Percentiles rank a stretch among this genome's conserved stretches.
Evolutionary conservation across 106 monocot species (phyloP).

Genomic region (Allium fistulosum): DNA sequence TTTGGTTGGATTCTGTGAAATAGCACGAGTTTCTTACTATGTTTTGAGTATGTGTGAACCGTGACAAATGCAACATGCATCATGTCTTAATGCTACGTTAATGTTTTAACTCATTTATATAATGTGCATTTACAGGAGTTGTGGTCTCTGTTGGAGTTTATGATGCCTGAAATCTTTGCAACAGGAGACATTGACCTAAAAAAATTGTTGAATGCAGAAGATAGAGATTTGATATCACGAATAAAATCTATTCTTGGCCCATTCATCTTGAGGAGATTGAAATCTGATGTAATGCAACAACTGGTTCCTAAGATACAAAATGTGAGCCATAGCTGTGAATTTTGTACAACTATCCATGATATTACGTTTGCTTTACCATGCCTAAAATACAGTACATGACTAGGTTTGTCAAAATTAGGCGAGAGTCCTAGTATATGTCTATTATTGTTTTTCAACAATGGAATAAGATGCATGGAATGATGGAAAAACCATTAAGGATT

Average conservation of each 20-base stretch:
- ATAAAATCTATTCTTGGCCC: constrained; percentile 98
- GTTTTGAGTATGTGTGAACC: too few species aligned
- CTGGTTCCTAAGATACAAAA: constrained; percentile 88
- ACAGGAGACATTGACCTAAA: constrained; percentile 84
- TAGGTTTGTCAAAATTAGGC: too few species aligned
- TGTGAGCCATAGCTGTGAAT: constrained; percentile 21
- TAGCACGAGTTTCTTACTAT: too few species aligned
- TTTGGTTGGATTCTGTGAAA: too few species aligned
- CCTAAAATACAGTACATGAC: too few species aligned
- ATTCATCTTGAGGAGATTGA: constrained; percentile 93
- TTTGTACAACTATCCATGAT: not conserved
- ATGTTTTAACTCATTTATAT: not conserved
- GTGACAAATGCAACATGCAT: too few species aligned
- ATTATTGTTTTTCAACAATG: not conserved
- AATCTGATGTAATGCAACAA: constrained; percentile 99
- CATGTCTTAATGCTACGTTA: too few species aligned
- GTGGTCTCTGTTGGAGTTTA: constrained; percentile 97
- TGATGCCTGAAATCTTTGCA: constrained; percentile 97
- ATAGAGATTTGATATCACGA: constrained; percentile 55
- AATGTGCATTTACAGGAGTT: constrained; percentile 59
- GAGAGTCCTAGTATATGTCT: too few species aligned
- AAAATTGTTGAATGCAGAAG: constrained; percentile 71
- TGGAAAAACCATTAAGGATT: not conserved
- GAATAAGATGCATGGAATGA: constrained; percentile 1
- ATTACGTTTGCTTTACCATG: not conserved